Percentiles rank a stretch among this genome's conserved stretches.
phyloP scores from a whole-genome alignment of 257 asterid genomes.

The Sherardia arvensis region DNA sequence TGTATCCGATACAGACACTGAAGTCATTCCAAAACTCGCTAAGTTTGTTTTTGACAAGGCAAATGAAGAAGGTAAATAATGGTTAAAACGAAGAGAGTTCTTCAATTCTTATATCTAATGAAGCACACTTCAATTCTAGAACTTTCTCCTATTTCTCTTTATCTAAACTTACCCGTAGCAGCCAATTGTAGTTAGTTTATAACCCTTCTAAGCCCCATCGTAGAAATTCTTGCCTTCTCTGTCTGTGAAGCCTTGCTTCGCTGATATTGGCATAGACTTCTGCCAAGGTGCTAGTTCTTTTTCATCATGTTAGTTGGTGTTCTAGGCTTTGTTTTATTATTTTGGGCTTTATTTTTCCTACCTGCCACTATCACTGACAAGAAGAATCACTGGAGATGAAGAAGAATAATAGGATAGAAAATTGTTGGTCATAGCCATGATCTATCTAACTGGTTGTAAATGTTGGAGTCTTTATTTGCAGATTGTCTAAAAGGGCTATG shows the following conservation, averaged over 20 bases:
- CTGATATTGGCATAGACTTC: neutral
- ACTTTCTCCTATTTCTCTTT: neutral
- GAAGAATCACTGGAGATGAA: neutral
- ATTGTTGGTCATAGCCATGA: neutral
- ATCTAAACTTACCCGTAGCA: neutral
- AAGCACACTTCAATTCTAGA: neutral
- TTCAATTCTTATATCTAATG: too few relatives aligned
- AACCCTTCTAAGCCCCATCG: neutral
- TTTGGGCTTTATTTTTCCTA: neutral
- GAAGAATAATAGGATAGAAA: neutral
- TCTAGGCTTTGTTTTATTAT: neutral
- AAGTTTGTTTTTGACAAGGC: constrained; percentile 85
- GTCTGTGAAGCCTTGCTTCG: neutral
- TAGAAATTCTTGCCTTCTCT: neutral
- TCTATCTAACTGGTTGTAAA: neutral
- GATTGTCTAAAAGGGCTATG: neutral
- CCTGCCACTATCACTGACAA: too few relatives aligned
- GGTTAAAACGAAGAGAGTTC: neutral
- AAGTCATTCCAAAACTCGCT: constrained; percentile 99
- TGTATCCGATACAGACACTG: constrained; percentile 95
- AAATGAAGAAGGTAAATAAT: constrained; percentile 63
- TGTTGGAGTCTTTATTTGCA: neutral
- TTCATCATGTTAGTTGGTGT: neutral
- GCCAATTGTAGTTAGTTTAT: neutral
- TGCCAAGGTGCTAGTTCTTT: neutral